phyloP scores from a whole-genome alignment of 768 basidiomycete genomes.

The Agaricus blazei region DNA sequence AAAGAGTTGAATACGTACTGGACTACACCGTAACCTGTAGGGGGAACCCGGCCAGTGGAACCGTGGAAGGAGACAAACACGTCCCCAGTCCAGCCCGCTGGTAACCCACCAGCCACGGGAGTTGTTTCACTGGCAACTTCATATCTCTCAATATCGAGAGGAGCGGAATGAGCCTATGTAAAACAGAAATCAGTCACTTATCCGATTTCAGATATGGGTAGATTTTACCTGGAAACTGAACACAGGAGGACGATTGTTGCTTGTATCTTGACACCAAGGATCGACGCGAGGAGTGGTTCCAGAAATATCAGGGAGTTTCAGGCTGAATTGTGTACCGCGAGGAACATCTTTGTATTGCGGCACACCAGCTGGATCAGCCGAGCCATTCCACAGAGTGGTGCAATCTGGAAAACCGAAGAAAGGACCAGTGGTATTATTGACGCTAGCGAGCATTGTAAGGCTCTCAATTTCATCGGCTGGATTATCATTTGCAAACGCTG shows the following conservation, averaged over 20 bases:
- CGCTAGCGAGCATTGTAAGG: slow-evolving; percentile 14
- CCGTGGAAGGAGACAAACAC: slow-evolving; percentile 44
- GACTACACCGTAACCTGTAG: slow-evolving; percentile 43
- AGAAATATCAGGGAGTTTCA: slow-evolving; percentile 24
- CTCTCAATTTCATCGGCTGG: slow-evolving; percentile 36
- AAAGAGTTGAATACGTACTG: slow-evolving; percentile 18
- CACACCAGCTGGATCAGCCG: slow-evolving; percentile 34
- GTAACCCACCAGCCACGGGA: slow-evolving; percentile 15
- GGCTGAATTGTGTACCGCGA: slow-evolving; percentile 33
- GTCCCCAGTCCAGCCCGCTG: slow-evolving; percentile 22
- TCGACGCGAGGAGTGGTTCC: slow-evolving; percentile 17
- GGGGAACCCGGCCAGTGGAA: slow-evolving; percentile 34
- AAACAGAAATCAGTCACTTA: not conserved
- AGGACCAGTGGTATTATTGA: slow-evolving; percentile 3
- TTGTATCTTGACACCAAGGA: slow-evolving; percentile 26
- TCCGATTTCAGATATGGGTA: not conserved
- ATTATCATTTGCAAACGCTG: slow-evolving; percentile 39
- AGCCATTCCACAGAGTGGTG: slow-evolving; percentile 36
- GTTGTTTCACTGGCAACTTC: slow-evolving; percentile 3
- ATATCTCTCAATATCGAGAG: slow-evolving; percentile 42
- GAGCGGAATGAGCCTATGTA: slow-evolving; percentile 39
- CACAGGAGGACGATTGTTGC: slow-evolving; percentile 32
- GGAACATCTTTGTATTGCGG: slow-evolving; percentile 27
- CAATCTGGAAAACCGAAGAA: slow-evolving; percentile 42
- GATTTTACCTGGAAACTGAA: slow-evolving; percentile 33